phyloP scores from a whole-genome alignment of 345 rosid species.

The Syzygium grande region DNA sequence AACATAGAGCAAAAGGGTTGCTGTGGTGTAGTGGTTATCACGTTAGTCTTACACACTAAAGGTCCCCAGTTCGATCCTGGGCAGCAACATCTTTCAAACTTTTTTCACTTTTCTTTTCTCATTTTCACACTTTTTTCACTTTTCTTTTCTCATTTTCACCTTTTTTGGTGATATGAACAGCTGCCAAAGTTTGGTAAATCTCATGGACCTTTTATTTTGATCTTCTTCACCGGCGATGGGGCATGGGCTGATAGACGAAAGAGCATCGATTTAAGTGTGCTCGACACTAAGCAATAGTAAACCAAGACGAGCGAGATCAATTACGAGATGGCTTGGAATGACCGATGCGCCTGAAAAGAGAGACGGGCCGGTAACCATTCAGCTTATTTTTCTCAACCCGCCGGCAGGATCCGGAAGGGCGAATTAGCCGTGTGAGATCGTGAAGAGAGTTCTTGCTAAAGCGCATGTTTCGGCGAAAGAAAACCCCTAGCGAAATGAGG shows the following conservation, averaged over 20 bases:
- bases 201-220: not conserved
- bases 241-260: not conserved
- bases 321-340: not conserved
- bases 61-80: conserved; percentile 49
- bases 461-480: not conserved
- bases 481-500: not conserved
- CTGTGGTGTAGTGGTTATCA: conserved; percentile 57
- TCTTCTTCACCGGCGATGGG: not conserved
- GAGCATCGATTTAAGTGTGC: not conserved
- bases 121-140: too few relatives aligned
- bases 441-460: not conserved
- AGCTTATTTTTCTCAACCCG: not conserved
- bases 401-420: not conserved
- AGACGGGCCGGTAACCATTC: not conserved
- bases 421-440: not conserved
- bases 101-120: not conserved
- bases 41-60: conserved; percentile 48
- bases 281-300: not conserved
- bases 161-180: not conserved
- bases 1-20: not conserved
- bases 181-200: not conserved
- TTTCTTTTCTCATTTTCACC: not conserved
- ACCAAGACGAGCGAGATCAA: not conserved
- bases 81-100: conserved; percentile 24
- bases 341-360: not conserved